Evolutionary conservation across 2,329 filamentous ascomycete genomes (phyloP).

Genomic region (Achaetomium macrosporum): DNA sequence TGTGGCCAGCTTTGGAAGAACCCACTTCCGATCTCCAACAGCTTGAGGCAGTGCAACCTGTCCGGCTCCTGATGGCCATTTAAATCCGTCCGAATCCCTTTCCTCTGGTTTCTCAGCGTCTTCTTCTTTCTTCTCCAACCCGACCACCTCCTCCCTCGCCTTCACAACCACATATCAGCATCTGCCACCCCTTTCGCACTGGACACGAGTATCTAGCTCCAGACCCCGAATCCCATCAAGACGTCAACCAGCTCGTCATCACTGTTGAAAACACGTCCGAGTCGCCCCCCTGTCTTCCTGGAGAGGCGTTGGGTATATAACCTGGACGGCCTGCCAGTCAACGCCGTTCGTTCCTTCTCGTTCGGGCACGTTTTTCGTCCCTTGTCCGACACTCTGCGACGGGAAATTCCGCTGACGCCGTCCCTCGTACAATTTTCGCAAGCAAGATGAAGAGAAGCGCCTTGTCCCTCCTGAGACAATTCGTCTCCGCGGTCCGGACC

Average conservation of each 20-base stretch:
- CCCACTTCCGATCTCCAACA: conserved; percentile 4
- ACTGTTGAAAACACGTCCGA: not conserved
- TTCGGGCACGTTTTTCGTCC: no score
- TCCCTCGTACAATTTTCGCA: no score
- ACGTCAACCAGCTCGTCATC: not conserved
- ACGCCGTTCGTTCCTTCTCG: no score
- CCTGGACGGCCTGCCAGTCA: no score
- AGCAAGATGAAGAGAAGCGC: no score
- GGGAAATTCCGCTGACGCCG: no score
- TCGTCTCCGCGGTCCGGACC: no score
- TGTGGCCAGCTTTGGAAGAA: conserved; percentile 5
- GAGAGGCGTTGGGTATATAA: no score
- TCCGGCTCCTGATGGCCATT: conserved; percentile 1
- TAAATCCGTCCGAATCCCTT: not conserved
- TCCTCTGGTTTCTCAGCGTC: not conserved
- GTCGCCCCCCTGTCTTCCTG: no score
- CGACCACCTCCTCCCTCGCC: not conserved
- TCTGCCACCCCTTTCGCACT: not conserved
- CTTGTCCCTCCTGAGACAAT: no score
- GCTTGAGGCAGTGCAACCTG: not conserved
- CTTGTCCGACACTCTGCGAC: no score
- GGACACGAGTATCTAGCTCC: not conserved
- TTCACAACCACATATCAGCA: not conserved
- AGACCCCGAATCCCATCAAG: not conserved
- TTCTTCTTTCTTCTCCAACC: not conserved